Evolutionary conservation across 1,139 yeast genomes (phyloP).

Genomic region (Taphrina pruni): DNA sequence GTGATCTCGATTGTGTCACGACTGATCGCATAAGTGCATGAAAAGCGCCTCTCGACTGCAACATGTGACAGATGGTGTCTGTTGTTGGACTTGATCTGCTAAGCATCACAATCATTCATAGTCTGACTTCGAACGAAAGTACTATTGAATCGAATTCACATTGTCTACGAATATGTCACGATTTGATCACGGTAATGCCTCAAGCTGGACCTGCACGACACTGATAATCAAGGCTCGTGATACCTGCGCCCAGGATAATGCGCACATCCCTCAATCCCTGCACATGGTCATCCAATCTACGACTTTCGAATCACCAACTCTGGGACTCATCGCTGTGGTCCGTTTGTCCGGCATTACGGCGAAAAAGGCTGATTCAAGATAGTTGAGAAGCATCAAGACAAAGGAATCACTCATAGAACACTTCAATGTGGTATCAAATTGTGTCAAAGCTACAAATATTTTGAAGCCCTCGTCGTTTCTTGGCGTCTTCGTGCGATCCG

Average conservation of each 20-base stretch:
- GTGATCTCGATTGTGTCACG: too few species aligned
- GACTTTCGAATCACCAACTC: background rate
- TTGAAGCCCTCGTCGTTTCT: constrained; percentile 8
- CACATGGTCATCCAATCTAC: background rate
- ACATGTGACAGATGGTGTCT: background rate
- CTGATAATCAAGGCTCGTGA: background rate
- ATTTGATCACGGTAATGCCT: background rate
- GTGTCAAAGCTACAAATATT: background rate
- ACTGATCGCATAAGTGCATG: too few species aligned
- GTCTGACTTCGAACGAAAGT: background rate
- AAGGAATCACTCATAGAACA: background rate
- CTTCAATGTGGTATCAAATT: background rate
- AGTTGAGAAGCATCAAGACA: background rate
- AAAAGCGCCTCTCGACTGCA: background rate
- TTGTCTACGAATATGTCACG: background rate
- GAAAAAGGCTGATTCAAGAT: background rate
- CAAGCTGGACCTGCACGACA: background rate
- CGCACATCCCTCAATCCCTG: background rate
- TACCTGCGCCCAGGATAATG: background rate
- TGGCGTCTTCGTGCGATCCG: constrained; percentile 5
- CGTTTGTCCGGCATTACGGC: background rate
- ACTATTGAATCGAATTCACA: background rate
- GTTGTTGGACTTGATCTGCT: constrained; percentile 4
- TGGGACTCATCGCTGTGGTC: background rate
- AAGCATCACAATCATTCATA: background rate